Evolutionary conservation across 768 basidiomycete species (phyloP).

Genomic region (Trametes punicea): DNA sequence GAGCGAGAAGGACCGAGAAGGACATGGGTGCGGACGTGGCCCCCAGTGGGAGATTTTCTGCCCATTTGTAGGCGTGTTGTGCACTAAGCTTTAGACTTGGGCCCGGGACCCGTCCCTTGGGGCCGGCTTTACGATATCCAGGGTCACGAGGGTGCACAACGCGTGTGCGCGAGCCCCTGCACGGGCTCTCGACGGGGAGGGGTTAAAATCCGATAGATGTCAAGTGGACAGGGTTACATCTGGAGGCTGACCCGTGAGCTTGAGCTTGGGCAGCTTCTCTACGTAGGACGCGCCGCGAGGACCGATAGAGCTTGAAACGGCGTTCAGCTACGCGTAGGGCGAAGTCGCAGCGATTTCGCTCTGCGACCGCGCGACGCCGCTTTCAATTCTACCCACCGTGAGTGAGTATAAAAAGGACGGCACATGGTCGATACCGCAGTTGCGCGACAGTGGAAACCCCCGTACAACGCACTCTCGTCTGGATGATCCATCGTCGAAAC

Average conservation of each 20-base stretch:
- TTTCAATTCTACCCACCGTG: too few species aligned
- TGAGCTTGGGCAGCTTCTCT: neutral
- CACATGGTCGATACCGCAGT: too few species aligned
- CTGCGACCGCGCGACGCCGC: too few species aligned
- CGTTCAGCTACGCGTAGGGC: too few species aligned
- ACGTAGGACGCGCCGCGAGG: too few species aligned
- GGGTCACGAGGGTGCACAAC: neutral
- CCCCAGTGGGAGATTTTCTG: neutral
- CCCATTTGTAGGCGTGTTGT: neutral
- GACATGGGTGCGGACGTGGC: neutral
- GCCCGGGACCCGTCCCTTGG: neutral
- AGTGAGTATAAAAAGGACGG: too few species aligned
- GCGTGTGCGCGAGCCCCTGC: neutral
- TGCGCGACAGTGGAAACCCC: too few species aligned
- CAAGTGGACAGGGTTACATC: neutral
- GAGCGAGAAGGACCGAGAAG: neutral
- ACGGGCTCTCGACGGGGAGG: neutral
- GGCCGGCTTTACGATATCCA: neutral
- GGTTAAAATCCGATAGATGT: neutral
- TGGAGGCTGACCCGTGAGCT: neutral
- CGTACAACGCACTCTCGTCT: too few species aligned
- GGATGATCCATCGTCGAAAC: too few species aligned
- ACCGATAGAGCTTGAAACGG: too few species aligned
- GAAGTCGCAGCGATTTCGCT: too few species aligned
- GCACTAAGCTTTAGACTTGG: constrained; percentile 18